phyloP scores from a whole-genome alignment of 2,329 filamentous ascomycete genomes.

The Aspergillus hiratsukae region DNA sequence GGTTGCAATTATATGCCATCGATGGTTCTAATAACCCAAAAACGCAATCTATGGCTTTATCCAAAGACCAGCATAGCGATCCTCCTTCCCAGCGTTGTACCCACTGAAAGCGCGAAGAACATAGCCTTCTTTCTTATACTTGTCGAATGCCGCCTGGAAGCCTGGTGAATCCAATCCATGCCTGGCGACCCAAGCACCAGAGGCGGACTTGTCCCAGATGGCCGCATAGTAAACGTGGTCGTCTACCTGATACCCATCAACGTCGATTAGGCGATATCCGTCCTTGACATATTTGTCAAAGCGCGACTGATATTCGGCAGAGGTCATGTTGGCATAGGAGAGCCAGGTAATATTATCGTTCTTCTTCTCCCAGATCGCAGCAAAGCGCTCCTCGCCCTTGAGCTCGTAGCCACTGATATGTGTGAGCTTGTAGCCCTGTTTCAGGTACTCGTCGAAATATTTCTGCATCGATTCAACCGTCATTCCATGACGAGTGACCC shows the following conservation, averaged over 20 bases:
- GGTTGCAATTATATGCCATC: no score
- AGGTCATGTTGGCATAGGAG: conserved; percentile 4
- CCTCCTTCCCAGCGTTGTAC: conserved; percentile 6
- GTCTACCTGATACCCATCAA: conserved; percentile 6
- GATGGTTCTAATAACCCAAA: background rate
- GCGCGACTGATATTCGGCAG: conserved; percentile 3
- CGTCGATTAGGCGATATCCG: conserved; percentile 6
- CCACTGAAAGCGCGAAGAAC: conserved; percentile 8
- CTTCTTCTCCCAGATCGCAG: conserved; percentile 12
- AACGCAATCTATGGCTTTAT: conserved; percentile 2
- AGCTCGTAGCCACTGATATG: conserved; percentile 12
- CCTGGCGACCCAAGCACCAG: conserved; percentile 9
- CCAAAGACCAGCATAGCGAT: conserved; percentile 13
- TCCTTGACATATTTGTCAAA: conserved; percentile 9
- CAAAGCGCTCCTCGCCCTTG: conserved; percentile 6
- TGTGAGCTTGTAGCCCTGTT: conserved; percentile 7
- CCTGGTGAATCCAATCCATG: conserved; percentile 7
- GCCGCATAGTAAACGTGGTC: conserved; percentile 7
- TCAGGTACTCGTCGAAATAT: conserved; percentile 3
- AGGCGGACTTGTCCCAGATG: conserved; percentile 11
- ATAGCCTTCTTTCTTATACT: conserved; percentile 9
- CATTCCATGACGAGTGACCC: conserved; percentile 8
- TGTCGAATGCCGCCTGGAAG: conserved; percentile 9
- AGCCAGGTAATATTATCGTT: background rate
- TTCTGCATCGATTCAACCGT: conserved; percentile 2